A percentile compares a stretch with the other conserved stretches of the same genome.
Evolutionary conservation across 1,139 yeast genomes (phyloP).

Genomic region (Hanseniaspora gamundiae): DNA sequence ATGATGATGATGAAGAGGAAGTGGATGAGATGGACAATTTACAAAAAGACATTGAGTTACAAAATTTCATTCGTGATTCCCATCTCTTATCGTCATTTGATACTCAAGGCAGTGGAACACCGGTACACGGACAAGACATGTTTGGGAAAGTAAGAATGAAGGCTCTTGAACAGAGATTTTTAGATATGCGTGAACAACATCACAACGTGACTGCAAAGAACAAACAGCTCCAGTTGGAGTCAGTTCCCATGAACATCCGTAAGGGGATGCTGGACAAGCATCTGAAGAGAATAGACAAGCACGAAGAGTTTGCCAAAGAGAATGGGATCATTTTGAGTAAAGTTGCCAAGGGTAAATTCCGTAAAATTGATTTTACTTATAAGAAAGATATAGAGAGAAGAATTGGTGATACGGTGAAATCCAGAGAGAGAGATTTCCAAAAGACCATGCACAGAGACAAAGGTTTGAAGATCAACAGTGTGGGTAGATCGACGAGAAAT

Average conservation of each 20-base stretch:
- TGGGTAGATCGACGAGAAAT: conserved; percentile 71
- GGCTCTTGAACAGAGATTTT: conserved; percentile 57
- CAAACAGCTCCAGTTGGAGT: conserved; percentile 49
- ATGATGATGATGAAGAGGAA: conserved; percentile 24
- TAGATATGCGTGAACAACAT: conserved; percentile 35
- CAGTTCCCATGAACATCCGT: conserved; percentile 80
- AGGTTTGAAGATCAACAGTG: conserved; percentile 65
- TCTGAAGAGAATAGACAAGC: conserved; percentile 38
- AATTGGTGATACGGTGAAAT: conserved; percentile 35
- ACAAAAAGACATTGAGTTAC: conserved; percentile 73
- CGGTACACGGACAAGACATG: conserved; percentile 53
- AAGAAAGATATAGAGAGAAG: conserved; percentile 39
- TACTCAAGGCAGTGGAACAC: conserved; percentile 42
- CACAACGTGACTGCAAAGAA: conserved; percentile 6
- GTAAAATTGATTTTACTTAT: conserved; percentile 40
- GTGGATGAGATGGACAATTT: conserved; percentile 35
- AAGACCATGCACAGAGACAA: conserved; percentile 42
- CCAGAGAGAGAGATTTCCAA: conserved; percentile 22
- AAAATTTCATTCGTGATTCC: conserved; percentile 71
- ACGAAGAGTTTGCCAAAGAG: conserved; percentile 68
- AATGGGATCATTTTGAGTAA: conserved; percentile 76
- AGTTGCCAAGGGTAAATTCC: conserved; percentile 47
- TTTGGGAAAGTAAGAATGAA: conserved; percentile 72
- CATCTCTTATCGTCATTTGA: conserved; percentile 57
- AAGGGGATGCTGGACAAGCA: conserved; percentile 66